These are phyloP conservation scores for Emmonsia crescens DNA, from an alignment of 2,329 filamentous ascomycete species.

Conservation along the genomic window DNA sequence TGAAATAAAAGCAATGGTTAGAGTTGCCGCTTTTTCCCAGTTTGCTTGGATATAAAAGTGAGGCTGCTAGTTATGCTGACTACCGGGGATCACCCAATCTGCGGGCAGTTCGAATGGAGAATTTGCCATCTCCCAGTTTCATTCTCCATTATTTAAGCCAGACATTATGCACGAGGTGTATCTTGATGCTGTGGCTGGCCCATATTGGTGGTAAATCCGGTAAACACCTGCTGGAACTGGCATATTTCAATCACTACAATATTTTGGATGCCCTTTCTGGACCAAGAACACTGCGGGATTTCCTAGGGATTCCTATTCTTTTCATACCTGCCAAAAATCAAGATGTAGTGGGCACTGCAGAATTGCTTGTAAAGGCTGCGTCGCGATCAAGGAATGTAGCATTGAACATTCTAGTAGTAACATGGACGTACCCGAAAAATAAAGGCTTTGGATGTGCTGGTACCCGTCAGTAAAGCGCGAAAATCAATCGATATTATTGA, in stretches of 20 bases:
- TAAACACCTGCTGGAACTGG: not conserved
- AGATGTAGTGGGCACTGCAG: not conserved
- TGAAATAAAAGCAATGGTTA: not conserved
- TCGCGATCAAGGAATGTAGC: not conserved
- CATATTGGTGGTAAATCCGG: constrained; percentile 1
- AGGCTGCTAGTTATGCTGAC: constrained; percentile 1
- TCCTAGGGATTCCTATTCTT: not conserved
- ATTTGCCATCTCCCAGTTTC: not conserved
- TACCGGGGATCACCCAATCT: not conserved
- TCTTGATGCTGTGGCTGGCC: constrained; percentile 2
- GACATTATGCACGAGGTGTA: not conserved
- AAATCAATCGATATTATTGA: not conserved
- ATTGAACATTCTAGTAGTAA: not conserved
- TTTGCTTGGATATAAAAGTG: constrained; percentile 3
- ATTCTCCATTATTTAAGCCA: not conserved
- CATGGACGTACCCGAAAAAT: not conserved
- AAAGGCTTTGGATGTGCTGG: not conserved
- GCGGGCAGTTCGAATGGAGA: not conserved
- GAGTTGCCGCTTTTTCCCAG: not conserved
- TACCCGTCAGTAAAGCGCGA: not conserved
- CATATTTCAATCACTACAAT: not conserved
- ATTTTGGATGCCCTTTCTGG: not conserved
- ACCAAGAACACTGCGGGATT: not conserved
- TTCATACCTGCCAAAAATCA: not conserved
- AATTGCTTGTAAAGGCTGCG: not conserved